Evolutionary conservation across 495 filamentous ascomycete species (phyloP).

Genomic region (Hyphodiscus hymeniophilus): DNA sequence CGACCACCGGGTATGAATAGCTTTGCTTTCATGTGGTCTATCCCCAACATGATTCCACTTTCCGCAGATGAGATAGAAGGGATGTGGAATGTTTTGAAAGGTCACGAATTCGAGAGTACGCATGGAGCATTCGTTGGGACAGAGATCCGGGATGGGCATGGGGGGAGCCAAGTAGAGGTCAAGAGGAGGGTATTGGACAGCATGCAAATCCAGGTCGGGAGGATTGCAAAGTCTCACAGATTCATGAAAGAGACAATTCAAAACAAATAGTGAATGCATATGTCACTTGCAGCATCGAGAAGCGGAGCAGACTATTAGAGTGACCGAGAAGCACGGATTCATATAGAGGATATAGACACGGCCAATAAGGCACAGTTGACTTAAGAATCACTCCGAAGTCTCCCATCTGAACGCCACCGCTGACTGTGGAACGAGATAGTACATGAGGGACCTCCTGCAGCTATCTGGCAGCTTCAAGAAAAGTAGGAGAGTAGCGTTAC

Average conservation of each 20-base stretch:
- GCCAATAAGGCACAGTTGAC: too few species aligned
- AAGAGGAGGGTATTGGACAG: constrained; percentile 63
- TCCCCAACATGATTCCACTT: constrained; percentile 74
- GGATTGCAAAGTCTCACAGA: constrained; percentile 47
- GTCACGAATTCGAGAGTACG: constrained; percentile 52
- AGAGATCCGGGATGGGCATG: constrained; percentile 37
- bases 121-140: constrained; percentile 55
- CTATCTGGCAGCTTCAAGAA: too few species aligned
- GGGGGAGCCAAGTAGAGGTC: constrained; percentile 27
- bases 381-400: too few species aligned
- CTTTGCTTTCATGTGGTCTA: constrained; percentile 71
- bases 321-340: too few species aligned
- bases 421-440: too few species aligned
- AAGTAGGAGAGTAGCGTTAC: too few species aligned
- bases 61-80: constrained; percentile 41
- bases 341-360: too few species aligned
- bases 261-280: too few species aligned
- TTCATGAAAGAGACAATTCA: constrained; percentile 33
- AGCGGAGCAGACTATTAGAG: too few species aligned
- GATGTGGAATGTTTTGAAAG: constrained; percentile 45
- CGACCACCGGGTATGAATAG: constrained; percentile 48
- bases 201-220: constrained; percentile 59
- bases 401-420: too few species aligned
- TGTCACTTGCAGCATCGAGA: too few species aligned
- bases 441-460: too few species aligned